A percentile compares a stretch with the other conserved stretches of the same genome.
These are phyloP conservation scores for Malus sylvestris DNA, from an alignment of 306 rosid genomes.

Conservation along the genomic window DNA sequence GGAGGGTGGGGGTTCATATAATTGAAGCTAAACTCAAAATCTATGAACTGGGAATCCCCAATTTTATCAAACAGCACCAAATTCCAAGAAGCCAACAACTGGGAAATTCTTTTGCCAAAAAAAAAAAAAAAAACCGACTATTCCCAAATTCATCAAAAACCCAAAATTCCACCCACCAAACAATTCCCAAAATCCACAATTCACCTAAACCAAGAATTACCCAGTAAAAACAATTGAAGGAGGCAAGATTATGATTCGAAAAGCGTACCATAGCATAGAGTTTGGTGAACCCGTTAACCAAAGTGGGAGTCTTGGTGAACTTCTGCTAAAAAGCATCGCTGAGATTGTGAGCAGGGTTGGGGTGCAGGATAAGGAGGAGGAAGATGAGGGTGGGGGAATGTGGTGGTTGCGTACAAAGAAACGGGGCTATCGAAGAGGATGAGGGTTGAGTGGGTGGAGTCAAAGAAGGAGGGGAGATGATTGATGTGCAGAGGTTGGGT, in stretches of 20 bases:
- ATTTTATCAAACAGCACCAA: background rate
- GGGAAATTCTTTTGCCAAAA: background rate
- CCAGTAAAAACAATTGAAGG: background rate
- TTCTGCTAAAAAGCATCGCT: conserved; percentile 97
- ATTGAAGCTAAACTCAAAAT: background rate
- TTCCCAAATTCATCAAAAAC: conserved; percentile 9
- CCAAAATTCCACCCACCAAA: background rate
- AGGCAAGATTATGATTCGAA: background rate
- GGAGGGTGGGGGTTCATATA: background rate
- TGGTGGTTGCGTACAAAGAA: too few species aligned
- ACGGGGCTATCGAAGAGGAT: too few species aligned
- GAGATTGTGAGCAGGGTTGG: conserved; percentile 98
- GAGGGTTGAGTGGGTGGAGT: too few species aligned
- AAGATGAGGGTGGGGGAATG: too few species aligned
- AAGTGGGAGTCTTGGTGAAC: conserved; percentile 77
- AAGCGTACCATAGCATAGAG: conserved; percentile 77
- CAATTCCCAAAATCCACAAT: background rate
- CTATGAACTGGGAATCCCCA: background rate
- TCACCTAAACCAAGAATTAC: background rate
- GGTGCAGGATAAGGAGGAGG: too few species aligned
- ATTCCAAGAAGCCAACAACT: background rate
- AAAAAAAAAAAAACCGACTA: background rate
- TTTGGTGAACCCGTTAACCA: conserved; percentile 88
- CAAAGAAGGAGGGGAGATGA: too few species aligned
- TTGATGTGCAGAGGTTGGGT: too few species aligned